Evolutionary conservation across 2,329 filamentous ascomycete species (phyloP).

Genomic region (Knoxdaviesia proteae): DNA sequence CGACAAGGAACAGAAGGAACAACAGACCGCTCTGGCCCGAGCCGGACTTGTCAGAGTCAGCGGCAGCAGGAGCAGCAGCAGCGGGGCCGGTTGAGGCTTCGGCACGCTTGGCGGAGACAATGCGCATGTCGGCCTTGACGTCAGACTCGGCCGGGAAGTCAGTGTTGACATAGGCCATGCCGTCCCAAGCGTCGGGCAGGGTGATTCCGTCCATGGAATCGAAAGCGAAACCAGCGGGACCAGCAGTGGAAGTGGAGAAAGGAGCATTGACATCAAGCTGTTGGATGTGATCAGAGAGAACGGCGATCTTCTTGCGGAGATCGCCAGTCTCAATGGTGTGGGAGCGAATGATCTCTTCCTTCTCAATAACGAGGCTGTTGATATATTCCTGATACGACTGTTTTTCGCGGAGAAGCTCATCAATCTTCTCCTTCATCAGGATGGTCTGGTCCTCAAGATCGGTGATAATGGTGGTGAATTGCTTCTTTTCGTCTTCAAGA

Average conservation of each 20-base stretch:
- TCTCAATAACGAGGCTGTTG: slow-evolving; percentile 60
- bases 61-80: slow-evolving; percentile 14
- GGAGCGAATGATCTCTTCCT: slow-evolving; percentile 71
- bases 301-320: slow-evolving; percentile 76
- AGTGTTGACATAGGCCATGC: slow-evolving; percentile 51
- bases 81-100: slow-evolving; percentile 10
- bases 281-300: slow-evolving; percentile 54
- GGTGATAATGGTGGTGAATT: slow-evolving; percentile 55
- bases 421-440: slow-evolving; percentile 45
- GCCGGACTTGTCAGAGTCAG: slow-evolving; percentile 34
- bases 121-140: slow-evolving; percentile 36
- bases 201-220: slow-evolving; percentile 66
- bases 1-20: slow-evolving; percentile 90
- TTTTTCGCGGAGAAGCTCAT: slow-evolving; percentile 52
- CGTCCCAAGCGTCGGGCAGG: slow-evolving; percentile 68
- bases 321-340: slow-evolving; percentile 84
- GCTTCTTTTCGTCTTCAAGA: slow-evolving; percentile 92
- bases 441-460: slow-evolving; percentile 61
- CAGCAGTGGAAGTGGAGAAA: slow-evolving; percentile 12
- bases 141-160: slow-evolving; percentile 44
- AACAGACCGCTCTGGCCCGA: slow-evolving; percentile 64
- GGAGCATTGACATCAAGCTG: slow-evolving; percentile 42
- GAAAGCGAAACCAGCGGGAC: slow-evolving; percentile 32
- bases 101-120: slow-evolving; percentile 29
- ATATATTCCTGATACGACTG: slow-evolving; percentile 57